phyloP scores from a whole-genome alignment of 768 basidiomycete species.

The Pulveroboletus ravenelii region DNA sequence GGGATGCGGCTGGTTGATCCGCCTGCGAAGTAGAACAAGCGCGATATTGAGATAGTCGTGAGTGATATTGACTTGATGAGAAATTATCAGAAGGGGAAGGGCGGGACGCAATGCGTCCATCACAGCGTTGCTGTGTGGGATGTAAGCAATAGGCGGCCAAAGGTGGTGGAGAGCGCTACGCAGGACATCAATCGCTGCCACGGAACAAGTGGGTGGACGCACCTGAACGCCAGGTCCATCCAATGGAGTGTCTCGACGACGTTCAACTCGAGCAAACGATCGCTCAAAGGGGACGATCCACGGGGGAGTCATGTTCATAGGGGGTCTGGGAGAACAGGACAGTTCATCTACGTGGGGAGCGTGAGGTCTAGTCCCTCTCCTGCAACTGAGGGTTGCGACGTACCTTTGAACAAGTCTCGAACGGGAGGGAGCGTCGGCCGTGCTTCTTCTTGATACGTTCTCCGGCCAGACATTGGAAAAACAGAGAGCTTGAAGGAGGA shows the following conservation, averaged over 20 bases:
- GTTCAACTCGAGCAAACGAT: conserved; percentile 22
- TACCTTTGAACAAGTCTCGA: conserved; percentile 64
- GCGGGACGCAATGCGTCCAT: conserved; percentile 20
- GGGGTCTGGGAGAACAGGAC: conserved; percentile 36
- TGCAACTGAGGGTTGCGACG: conserved; percentile 2
- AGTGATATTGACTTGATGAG: conserved; percentile 21
- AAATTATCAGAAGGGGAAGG: conserved; percentile 19
- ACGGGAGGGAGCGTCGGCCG: conserved; percentile 70
- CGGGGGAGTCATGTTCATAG: conserved; percentile 36
- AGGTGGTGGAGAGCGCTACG: conserved; percentile 20
- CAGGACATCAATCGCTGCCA: conserved; percentile 2
- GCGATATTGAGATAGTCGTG: conserved; percentile 21
- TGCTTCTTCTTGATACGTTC: conserved; percentile 18
- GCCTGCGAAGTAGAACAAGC: conserved; percentile 27
- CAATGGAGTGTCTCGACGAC: conserved; percentile 22
- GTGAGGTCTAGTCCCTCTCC: neutral
- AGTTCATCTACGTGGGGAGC: conserved; percentile 40
- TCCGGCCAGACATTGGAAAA: conserved; percentile 29
- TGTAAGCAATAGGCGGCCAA: conserved; percentile 18
- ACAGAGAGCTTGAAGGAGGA: conserved; percentile 11
- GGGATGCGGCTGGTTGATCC: conserved; percentile 23
- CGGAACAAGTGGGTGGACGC: neutral
- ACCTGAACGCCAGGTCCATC: conserved; percentile 32
- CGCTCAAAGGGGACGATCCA: conserved; percentile 40
- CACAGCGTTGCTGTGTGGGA: conserved; percentile 25